phyloP scores from a whole-genome alignment of 768 basidiomycete genomes.

The Favolaschia claudopus region DNA sequence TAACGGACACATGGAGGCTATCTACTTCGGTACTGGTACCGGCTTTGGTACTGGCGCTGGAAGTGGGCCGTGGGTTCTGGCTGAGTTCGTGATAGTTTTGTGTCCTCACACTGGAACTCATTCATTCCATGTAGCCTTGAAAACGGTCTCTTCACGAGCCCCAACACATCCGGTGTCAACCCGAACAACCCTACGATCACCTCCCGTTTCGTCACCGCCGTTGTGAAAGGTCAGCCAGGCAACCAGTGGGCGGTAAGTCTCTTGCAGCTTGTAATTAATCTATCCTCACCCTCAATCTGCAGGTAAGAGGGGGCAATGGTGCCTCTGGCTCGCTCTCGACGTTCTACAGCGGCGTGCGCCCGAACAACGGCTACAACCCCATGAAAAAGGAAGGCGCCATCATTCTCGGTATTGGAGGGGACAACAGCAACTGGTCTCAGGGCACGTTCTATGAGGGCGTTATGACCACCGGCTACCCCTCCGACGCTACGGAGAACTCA shows the following conservation, averaged over 20 bases:
- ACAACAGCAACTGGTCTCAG: background rate
- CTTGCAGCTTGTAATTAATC: no score
- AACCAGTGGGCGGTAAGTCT: conserved; percentile 1
- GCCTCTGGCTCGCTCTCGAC: no score
- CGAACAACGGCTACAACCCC: conserved; percentile 7
- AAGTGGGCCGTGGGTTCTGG: conserved; percentile 11
- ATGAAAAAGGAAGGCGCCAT: conserved; percentile 19
- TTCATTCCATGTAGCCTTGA: no score
- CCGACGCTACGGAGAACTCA: background rate
- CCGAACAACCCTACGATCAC: conserved; percentile 2
- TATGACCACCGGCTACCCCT: background rate
- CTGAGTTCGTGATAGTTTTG: no score
- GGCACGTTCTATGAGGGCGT: conserved; percentile 5
- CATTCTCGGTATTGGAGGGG: background rate
- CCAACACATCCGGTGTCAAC: background rate
- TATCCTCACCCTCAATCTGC: no score
- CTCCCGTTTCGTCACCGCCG: conserved; percentile 10
- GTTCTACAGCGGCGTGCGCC: conserved; percentile 1
- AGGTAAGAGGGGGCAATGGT: background rate
- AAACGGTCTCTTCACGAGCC: background rate
- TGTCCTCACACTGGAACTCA: background rate
- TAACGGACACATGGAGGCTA: conserved; percentile 9
- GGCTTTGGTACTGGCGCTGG: conserved; percentile 2
- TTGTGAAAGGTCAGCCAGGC: conserved; percentile 11
- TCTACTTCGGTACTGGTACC: conserved; percentile 1